Evolutionary conservation across 2,329 filamentous ascomycete genomes (phyloP), one percentile per base, ranked within the genome.

Genomic region (Phialophora chinensis): DNA sequence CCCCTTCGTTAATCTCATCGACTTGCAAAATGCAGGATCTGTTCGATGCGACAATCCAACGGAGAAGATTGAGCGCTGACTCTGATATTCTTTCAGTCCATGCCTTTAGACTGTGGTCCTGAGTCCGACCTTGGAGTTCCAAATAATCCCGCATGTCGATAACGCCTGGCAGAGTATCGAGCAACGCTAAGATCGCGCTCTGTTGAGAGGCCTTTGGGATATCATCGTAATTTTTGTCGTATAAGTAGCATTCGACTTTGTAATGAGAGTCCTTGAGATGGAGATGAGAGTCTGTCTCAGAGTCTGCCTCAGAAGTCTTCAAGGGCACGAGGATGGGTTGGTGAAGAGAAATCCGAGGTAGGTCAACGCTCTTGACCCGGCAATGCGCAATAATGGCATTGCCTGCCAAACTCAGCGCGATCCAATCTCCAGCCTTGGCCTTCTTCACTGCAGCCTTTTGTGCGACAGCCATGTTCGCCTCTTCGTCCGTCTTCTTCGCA

Each of bases 41-140:
- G 73, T 97, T 97, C 0, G 93, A 96, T 0, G 93, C 91, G 65
- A 97, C 87, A 67, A 97, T 91, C 93, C 93, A 97, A 60, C 91
- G 86, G 23, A 97, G 79, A 0, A 96, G 77, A 23, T 87, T 86
- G 2, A 91, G 78, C 0, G 89, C 86, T 6, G 90, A 85, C 1
- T 87, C 85, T 0, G 89, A 86, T 10, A 97, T 83, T 20, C 83
- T 79, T 25, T 86, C 81, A 69, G 79, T 77, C 88, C 88, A 91
- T 54, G 77, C 79, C 3, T 77, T 74, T 27, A 90, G 75, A 1
- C 71, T 72, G 2, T 73, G 75, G 3, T 80, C 77, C 2, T 79
- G 79, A 49, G 72, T 72, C 27, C 77, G 76, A 12, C 76, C 75
- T 4, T 76, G 71, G 55, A 72, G 71, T 12, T 69, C 68, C 12